Base-by-base conservation (phyloP, 768 basidiomycete species). In the Suillus subalutaceus region DNA sequence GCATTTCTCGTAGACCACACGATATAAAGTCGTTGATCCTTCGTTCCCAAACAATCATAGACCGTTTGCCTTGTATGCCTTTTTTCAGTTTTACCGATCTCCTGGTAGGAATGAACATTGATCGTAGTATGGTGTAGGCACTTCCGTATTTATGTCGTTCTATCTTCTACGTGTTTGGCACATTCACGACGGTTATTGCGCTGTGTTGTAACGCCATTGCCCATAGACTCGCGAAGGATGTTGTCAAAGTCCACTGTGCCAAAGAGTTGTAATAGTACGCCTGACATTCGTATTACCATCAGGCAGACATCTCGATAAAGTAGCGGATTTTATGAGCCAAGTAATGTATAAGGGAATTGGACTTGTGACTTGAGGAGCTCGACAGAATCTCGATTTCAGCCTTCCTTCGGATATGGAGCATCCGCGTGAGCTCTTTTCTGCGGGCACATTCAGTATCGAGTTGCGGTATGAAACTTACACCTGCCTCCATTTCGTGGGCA, bases 301-400 rank as follows among this genome's bases (percentile, higher is more conserved):
- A 77, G 1, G 64, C 55, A 43, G 76, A 67, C 73, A 72, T 72
- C 44, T 75, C 75, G 62, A 77, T 48, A 26, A 65, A 72, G 58
- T 73, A 68, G 46, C 71, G 67, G 32, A 77, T 72, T 37, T 64
- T 73, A 63, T 52, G 74, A 20, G 69, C 69, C 44, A 78, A n/a
- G 62, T 77, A 78, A 62, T 69, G 71, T 63, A 72, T 68, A 3
- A 77, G 71, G 55, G 52, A 41, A 2, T 72, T 63, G 15, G 68
- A 59, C 38, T 70, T 70, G n/a, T 63, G 67, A 30, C 26, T 57
- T 18, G 60, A 67, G 12, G 63, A 58, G 7, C 65, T 63, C 13
- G 74, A 40, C 68, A 93, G 73, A 50, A 92, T 82, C 74, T 99
- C 94, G 57, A 96, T 96, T 77, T 99, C 97, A 4, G 96, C 96